phyloP scores from a whole-genome alignment of 148 eudicot species.

The Rhododendron ovatum region DNA sequence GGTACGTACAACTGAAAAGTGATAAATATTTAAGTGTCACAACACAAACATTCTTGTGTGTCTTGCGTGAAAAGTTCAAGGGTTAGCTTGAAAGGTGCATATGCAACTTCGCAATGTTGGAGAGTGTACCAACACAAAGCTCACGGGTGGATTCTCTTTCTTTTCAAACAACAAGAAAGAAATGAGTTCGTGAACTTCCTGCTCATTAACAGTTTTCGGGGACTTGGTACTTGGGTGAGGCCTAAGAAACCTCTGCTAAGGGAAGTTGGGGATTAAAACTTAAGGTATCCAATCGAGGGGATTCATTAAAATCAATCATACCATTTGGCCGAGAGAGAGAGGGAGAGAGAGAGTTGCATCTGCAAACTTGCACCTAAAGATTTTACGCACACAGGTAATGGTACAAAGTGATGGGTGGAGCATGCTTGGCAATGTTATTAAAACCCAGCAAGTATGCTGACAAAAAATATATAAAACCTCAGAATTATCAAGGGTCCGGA shows the following conservation, averaged over 20 bases:
- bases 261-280: not conserved
- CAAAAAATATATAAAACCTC: not conserved
- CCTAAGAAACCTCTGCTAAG: not conserved
- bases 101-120: not conserved
- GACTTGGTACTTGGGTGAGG: not conserved
- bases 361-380: not conserved
- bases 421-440: not conserved
- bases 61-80: not conserved
- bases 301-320: not conserved
- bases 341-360: not conserved
- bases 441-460: not conserved
- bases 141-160: not conserved
- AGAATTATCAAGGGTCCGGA: not conserved
- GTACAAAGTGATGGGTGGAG: not conserved
- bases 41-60: not conserved
- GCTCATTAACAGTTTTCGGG: not conserved
- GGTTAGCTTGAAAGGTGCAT: not conserved
- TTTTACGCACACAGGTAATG: not conserved
- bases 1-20: not conserved
- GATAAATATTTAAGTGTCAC: not conserved
- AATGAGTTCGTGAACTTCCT: not conserved
- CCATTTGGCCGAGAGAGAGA: not conserved
- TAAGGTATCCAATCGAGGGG: not conserved
- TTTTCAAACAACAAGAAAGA: not conserved
- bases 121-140: not conserved